Conservation (phyloP, 352 stramenopile species). For the Phytophthora citrophthora region DNA sequence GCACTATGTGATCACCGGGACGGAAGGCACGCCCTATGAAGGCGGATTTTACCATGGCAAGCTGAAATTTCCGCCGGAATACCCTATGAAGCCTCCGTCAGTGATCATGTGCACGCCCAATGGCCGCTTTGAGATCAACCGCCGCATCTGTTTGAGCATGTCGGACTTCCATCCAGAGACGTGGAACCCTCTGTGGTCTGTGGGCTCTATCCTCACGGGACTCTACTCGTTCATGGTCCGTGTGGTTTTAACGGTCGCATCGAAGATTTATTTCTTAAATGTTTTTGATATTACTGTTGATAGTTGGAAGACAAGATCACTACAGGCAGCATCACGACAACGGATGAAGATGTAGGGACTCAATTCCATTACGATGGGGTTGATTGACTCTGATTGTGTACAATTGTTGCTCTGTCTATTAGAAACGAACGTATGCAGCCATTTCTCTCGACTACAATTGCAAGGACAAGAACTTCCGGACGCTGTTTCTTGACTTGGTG, state of each 20-base stretch:
- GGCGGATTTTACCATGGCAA: constrained; percentile 92
- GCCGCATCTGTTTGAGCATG: constrained; percentile 94
- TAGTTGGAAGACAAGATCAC: constrained; percentile 82
- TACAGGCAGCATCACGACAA: constrained; percentile 85
- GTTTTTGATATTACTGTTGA: background rate
- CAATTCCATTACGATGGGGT: background rate
- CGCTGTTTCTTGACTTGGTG: constrained; percentile 88
- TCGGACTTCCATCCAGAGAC: constrained; percentile 95
- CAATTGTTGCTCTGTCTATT: background rate
- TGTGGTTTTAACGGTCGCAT: background rate
- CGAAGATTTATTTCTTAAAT: background rate
- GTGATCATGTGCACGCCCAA: constrained; percentile 96
- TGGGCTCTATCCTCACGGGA: constrained; percentile 94
- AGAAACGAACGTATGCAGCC: constrained; percentile 78
- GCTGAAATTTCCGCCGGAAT: constrained; percentile 93
- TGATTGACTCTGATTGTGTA: background rate
- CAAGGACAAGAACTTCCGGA: constrained; percentile 81
- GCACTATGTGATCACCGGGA: constrained; percentile 94
- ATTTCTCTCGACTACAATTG: constrained; percentile 82
- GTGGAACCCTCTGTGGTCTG: constrained; percentile 97
- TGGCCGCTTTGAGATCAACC: constrained; percentile 93
- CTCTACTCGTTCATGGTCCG: constrained; percentile 95
- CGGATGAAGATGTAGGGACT: constrained; percentile 53
- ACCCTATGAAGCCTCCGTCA: constrained; percentile 94
- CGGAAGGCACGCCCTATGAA: constrained; percentile 72